Evolutionary conservation across 2,329 filamentous ascomycete species (phyloP).

Genomic region (Sarocladium kiliense): DNA sequence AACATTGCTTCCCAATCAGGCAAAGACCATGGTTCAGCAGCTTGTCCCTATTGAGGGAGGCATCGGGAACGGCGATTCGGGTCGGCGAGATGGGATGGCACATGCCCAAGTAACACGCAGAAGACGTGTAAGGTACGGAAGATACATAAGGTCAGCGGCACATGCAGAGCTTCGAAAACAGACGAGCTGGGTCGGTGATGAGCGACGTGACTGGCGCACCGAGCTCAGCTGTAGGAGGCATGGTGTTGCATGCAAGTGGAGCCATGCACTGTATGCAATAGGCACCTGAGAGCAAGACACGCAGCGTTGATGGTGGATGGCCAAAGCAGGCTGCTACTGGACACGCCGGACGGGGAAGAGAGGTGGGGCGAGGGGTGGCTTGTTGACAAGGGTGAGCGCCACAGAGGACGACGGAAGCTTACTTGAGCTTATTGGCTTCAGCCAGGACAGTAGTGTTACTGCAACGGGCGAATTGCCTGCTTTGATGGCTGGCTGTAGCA

Average conservation of each 20-base stretch:
- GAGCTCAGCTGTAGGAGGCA: neutral
- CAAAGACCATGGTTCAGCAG: neutral
- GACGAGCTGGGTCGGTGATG: neutral
- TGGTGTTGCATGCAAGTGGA: neutral
- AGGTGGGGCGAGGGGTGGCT: neutral
- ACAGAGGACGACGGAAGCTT: neutral
- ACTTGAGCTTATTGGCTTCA: neutral
- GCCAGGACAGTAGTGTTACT: neutral
- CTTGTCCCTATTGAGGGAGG: neutral
- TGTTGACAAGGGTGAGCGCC: neutral
- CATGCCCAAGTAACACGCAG: neutral
- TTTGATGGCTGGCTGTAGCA: too few species aligned
- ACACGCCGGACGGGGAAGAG: neutral
- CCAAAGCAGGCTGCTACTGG: neutral
- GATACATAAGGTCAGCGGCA: neutral
- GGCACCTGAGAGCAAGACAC: neutral
- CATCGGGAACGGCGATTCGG: constrained; percentile 4
- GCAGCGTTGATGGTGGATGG: neutral
- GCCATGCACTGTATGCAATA: neutral
- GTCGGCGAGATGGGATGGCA: neutral
- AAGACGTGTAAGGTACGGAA: neutral
- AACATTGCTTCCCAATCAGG: neutral
- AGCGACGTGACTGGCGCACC: neutral
- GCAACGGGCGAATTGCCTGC: neutral
- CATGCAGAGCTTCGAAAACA: neutral